These are phyloP conservation scores for Prototheca stagnorum DNA, from an alignment of 163 green algal species.

Conservation along the genomic window DNA sequence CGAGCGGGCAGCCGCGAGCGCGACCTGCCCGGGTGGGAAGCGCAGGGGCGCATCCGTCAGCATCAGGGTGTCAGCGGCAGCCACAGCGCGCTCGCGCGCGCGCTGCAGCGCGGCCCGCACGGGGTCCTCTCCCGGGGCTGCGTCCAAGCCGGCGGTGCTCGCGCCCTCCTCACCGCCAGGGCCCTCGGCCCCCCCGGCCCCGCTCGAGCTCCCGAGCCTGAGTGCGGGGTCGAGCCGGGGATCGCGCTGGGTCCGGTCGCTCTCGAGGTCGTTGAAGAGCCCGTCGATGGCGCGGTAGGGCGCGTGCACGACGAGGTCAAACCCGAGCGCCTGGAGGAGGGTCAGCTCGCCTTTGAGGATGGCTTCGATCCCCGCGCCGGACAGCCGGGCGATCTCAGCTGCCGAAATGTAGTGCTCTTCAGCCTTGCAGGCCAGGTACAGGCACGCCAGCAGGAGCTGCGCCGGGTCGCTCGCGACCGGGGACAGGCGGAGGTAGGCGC, in stretches of 20 bases:
- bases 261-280: conserved; percentile 12
- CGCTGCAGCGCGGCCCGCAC: too few species aligned
- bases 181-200: conserved; percentile 3
- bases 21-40: conserved; percentile 43
- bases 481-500: conserved; percentile 42
- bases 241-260: neutral
- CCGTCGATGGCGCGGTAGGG: conserved; percentile 34
- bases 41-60: conserved; percentile 56
- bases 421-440: conserved; percentile 72
- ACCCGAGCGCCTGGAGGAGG: conserved; percentile 49
- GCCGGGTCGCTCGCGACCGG: conserved; percentile 52
- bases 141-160: too few species aligned
- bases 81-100: conserved; percentile 4
- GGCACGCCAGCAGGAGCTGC: conserved; percentile 49
- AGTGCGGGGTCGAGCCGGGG: neutral
- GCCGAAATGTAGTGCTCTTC: conserved; percentile 54
- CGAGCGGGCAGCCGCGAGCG: conserved; percentile 42
- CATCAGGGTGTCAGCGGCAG: conserved; percentile 41
- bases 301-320: conserved; percentile 60
- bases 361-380: conserved; percentile 8
- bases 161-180: conserved; percentile 3
- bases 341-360: conserved; percentile 37
- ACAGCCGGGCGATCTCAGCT: conserved; percentile 30
- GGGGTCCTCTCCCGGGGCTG: too few species aligned
- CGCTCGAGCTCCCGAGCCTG: too few species aligned